Conservation (phyloP, 106 monocot genomes). For the Dendrobium huoshanense region DNA sequence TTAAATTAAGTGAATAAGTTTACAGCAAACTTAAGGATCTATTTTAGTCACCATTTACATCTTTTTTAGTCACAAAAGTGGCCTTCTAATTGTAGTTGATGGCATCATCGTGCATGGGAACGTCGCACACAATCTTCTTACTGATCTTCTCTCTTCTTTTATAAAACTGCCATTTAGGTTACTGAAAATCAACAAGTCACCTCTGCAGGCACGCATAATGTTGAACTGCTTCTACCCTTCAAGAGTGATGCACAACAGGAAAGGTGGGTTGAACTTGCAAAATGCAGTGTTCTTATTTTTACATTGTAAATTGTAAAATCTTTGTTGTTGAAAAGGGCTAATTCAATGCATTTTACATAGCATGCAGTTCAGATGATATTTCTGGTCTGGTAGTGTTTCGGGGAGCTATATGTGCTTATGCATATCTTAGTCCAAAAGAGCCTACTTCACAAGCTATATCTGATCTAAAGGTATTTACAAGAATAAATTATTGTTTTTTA, state of each 20-base stretch:
- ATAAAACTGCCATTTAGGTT: constrained; percentile 30
- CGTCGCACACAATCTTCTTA: not conserved
- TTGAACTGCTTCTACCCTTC: constrained; percentile 83
- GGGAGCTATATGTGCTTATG: constrained; percentile 57
- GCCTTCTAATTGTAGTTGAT: not conserved
- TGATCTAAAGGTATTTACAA: constrained; percentile 71
- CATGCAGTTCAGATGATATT: constrained; percentile 54
- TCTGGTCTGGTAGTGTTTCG: constrained; percentile 53
- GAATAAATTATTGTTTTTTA: not conserved
- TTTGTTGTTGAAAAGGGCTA: constrained; percentile 11
- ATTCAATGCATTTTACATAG: constrained; percentile 34
- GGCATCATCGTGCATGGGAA: not conserved
- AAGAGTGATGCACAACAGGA: constrained; percentile 29
- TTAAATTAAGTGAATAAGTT: not conserved
- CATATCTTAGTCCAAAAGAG: constrained; percentile 70
- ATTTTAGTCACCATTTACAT: not conserved
- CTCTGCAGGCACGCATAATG: constrained; percentile 33
- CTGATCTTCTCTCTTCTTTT: not conserved
- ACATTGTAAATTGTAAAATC: not conserved
- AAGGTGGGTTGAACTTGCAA: constrained; percentile 36
- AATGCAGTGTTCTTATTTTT: not conserved
- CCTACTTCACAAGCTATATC: constrained; percentile 62
- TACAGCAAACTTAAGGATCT: not conserved
- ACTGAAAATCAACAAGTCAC: constrained; percentile 25
- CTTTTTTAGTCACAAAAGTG: not conserved